Percentiles rank a stretch among this genome's conserved stretches.
Evolutionary conservation across 2,329 filamentous ascomycete species (phyloP).

Genomic region (Microthyrium microscopicum): DNA sequence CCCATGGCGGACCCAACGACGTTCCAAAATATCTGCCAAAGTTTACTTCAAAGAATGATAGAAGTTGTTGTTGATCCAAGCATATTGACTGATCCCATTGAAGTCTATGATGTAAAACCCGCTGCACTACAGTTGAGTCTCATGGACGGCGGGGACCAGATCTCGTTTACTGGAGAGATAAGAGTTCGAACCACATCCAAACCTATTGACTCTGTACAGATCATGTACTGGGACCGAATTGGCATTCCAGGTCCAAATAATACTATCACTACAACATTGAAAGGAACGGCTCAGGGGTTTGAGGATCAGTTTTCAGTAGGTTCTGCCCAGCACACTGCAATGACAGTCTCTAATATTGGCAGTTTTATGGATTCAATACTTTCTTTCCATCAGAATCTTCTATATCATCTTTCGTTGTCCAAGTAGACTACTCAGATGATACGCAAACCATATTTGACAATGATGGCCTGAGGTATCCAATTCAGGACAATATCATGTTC

Average conservation of each 20-base stretch:
- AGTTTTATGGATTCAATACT: constrained; percentile 18
- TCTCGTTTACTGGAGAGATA: constrained; percentile 39
- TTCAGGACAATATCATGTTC: constrained; percentile 38
- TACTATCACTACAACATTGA: constrained; percentile 27
- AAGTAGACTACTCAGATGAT: constrained; percentile 33
- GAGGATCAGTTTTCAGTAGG: constrained; percentile 42
- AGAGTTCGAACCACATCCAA: constrained; percentile 36
- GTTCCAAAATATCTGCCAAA: constrained; percentile 33
- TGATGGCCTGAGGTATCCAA: constrained; percentile 37
- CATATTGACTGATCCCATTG: constrained; percentile 33
- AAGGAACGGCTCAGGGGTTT: constrained; percentile 37
- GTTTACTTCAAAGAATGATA: constrained; percentile 42
- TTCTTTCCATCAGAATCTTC: constrained; percentile 40
- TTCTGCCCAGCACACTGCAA: no score
- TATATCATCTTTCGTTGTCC: constrained; percentile 44
- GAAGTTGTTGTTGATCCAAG: constrained; percentile 39
- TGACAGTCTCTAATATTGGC: background rate
- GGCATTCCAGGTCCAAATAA: constrained; percentile 30
- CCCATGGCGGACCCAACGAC: constrained; percentile 27
- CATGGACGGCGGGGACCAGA: constrained; percentile 28
- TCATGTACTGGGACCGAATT: constrained; percentile 37
- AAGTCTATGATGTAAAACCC: constrained; percentile 43
- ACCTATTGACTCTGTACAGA: constrained; percentile 16
- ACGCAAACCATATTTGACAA: constrained; percentile 34
- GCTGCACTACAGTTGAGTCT: constrained; percentile 39